Conservation (phyloP, 129 eudicot genomes). For the Sambucus nigra region DNA sequence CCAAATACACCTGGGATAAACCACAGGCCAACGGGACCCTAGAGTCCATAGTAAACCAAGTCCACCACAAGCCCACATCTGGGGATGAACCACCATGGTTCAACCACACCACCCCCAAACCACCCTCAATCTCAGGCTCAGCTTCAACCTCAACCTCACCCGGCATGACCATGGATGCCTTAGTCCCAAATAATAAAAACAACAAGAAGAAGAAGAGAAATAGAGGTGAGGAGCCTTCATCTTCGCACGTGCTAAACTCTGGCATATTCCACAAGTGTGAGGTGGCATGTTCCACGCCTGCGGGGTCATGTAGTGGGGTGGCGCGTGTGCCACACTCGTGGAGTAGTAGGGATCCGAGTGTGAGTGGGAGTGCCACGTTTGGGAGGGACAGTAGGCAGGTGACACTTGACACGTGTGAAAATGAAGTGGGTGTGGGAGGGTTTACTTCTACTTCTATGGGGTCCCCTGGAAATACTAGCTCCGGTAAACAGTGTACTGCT, state of each 20-base stretch:
- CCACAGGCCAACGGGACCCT: constrained; percentile 67
- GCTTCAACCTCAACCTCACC: constrained; percentile 26
- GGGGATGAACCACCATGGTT: constrained; percentile 31
- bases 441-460: constrained; percentile 36
- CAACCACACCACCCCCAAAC: no score
- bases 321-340: no score
- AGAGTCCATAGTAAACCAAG: constrained; percentile 81
- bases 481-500: constrained; percentile 33
- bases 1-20: constrained; percentile 63
- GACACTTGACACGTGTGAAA: constrained; percentile 37
- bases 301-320: constrained; percentile 53
- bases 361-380: constrained; percentile 57
- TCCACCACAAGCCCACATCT: constrained; percentile 28
- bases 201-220: no score
- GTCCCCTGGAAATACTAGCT: constrained; percentile 60
- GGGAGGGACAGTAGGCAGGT: constrained; percentile 36
- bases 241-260: constrained; percentile 11
- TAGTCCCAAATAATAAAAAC: constrained; percentile 47
- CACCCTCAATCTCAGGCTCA: no score
- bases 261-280: constrained; percentile 12
- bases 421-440: constrained; percentile 32
- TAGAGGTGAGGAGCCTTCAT: no score
- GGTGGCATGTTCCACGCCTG: constrained; percentile 35
- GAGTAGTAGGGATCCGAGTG: constrained; percentile 48
- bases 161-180: constrained; percentile 45